These are phyloP conservation scores for Myriosclerotinia scirpicola DNA, from an alignment of 2,329 filamentous ascomycete species.

Conservation along the genomic window DNA sequence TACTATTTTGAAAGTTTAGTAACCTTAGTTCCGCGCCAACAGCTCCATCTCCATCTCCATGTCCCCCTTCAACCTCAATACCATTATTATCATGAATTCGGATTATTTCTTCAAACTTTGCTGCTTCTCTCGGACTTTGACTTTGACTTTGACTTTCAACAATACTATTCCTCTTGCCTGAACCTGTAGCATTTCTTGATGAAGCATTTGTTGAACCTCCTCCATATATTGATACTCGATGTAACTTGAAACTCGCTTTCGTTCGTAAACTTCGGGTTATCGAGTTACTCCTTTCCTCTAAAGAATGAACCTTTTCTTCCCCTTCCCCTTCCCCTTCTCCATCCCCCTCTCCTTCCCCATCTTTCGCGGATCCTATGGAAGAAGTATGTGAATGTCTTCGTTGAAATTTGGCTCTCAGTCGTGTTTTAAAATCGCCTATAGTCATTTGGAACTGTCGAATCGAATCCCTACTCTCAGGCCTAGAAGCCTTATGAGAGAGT, in stretches of 20 bases:
- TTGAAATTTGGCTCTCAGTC: slow-evolving; percentile 24
- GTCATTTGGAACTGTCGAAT: slow-evolving; percentile 8
- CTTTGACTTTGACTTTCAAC: neutral
- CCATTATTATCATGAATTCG: slow-evolving; percentile 1
- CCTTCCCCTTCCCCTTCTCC: neutral
- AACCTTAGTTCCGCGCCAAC: slow-evolving; percentile 22
- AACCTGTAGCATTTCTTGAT: slow-evolving; percentile 9
- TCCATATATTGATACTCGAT: slow-evolving; percentile 12
- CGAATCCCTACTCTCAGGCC: neutral
- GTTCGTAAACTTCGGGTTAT: slow-evolving; percentile 13
- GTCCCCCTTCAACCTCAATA: neutral
- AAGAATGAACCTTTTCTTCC: neutral
- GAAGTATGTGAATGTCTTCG: slow-evolving; percentile 20
- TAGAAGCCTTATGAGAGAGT: slow-evolving; percentile 1
- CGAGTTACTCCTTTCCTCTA: slow-evolving; percentile 6
- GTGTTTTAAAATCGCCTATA: slow-evolving; percentile 23
- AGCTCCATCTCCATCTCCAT: slow-evolving; percentile 10
- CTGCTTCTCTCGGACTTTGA: slow-evolving; percentile 4
- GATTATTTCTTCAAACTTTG: slow-evolving; percentile 1
- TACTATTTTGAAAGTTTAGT: slow-evolving; percentile 19
- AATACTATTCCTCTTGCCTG: slow-evolving; percentile 5
- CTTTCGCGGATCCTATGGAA: slow-evolving; percentile 7
- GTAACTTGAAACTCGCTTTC: slow-evolving; percentile 13
- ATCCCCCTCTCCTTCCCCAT: neutral
- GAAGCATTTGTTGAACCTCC: slow-evolving; percentile 14